A percentile compares a stretch with the other conserved stretches of the same genome.
Conservation (phyloP, 768 basidiomycete species). For the Leccinum subgranulosum region DNA sequence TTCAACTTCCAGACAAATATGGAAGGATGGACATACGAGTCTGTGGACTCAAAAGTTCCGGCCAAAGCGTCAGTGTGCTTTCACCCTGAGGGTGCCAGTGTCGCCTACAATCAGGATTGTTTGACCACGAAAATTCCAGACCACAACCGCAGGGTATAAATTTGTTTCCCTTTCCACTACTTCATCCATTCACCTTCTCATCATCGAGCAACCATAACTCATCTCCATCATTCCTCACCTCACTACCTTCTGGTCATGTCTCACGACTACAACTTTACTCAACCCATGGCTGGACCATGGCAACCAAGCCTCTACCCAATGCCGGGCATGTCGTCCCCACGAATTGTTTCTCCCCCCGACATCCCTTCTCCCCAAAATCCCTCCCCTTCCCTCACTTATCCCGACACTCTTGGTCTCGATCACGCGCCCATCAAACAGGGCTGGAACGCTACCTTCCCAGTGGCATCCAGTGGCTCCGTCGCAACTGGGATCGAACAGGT, state of each 20-base stretch:
- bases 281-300: too few relatives aligned
- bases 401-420: background rate
- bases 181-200: too few relatives aligned
- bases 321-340: background rate
- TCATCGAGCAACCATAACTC: background rate
- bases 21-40: too few relatives aligned
- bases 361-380: background rate
- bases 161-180: background rate
- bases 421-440: background rate
- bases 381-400: background rate
- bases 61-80: constrained; percentile 4
- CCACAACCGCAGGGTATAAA: constrained; percentile 1
- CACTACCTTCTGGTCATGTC: background rate
- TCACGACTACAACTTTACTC: too few relatives aligned
- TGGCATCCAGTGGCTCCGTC: background rate
- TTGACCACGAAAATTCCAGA: background rate
- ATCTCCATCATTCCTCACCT: background rate
- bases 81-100: background rate
- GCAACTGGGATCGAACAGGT: background rate
- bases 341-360: too few relatives aligned
- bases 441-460: background rate
- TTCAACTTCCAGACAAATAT: too few relatives aligned
- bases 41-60: background rate
- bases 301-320: background rate
- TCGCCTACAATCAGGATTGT: background rate